phyloP scores from a whole-genome alignment of 1,139 yeast genomes.

The Arxiozyma bovina region DNA sequence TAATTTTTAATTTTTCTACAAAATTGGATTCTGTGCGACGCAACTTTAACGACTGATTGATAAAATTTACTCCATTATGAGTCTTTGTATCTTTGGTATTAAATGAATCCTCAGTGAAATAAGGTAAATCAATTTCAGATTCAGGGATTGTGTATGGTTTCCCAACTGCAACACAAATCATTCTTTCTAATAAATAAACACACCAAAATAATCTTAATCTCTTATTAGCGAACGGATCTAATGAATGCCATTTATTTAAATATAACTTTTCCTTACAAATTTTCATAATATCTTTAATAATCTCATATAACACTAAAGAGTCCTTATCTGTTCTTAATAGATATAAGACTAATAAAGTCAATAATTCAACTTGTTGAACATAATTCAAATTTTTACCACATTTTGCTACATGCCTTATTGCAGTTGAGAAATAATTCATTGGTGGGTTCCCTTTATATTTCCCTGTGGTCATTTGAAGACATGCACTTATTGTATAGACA shows the following conservation, averaged over 20 bases:
- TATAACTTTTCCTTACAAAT: slow-evolving; percentile 33
- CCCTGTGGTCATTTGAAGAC: slow-evolving; percentile 43
- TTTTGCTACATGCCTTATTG: slow-evolving; percentile 43
- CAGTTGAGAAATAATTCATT: slow-evolving; percentile 43
- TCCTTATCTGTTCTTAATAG: slow-evolving; percentile 50
- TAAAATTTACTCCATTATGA: slow-evolving; percentile 36
- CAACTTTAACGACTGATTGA: slow-evolving; percentile 44
- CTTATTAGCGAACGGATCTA: slow-evolving; percentile 30
- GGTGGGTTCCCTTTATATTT: slow-evolving; percentile 43
- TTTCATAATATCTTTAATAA: slow-evolving; percentile 42
- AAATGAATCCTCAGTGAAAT: slow-evolving; percentile 31
- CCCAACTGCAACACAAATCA: slow-evolving; percentile 48
- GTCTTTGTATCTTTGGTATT: slow-evolving; percentile 13
- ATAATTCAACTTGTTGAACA: slow-evolving; percentile 41
- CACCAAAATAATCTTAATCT: slow-evolving; percentile 51
- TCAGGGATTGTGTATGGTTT: slow-evolving; percentile 43
- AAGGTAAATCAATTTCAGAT: slow-evolving; percentile 40
- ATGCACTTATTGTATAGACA: slow-evolving; percentile 40
- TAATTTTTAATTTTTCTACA: slow-evolving; percentile 41
- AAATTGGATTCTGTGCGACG: slow-evolving; percentile 48
- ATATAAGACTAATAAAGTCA: slow-evolving; percentile 42
- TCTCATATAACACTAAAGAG: slow-evolving; percentile 42
- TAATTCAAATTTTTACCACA: slow-evolving; percentile 34
- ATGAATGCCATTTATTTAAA: slow-evolving; percentile 34
- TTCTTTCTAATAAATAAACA: slow-evolving; percentile 44